Conservation (phyloP, 2,329 filamentous ascomycete genomes). For the Amylocarpus encephaloides region DNA sequence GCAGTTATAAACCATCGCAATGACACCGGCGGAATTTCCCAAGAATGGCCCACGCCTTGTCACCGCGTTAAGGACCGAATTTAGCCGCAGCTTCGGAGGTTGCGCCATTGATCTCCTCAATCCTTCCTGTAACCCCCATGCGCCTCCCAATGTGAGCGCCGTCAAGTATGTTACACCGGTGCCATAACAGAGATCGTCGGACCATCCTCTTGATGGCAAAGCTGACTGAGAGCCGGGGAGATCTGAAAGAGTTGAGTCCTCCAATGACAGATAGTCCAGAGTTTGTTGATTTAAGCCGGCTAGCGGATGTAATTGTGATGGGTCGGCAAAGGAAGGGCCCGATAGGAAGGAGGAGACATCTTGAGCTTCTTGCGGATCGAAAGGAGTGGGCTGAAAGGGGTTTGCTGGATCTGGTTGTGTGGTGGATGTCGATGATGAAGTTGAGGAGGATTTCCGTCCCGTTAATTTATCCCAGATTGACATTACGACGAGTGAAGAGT, state of each 20-base stretch:
- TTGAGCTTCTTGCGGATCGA: slow-evolving; percentile 66
- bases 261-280: slow-evolving; percentile 89
- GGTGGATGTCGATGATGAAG: slow-evolving; percentile 11
- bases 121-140: slow-evolving; percentile 89
- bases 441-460: slow-evolving; percentile 31
- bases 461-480: slow-evolving; percentile 36
- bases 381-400: slow-evolving; percentile 48
- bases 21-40: slow-evolving; percentile 90
- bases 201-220: slow-evolving; percentile 92
- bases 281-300: slow-evolving; percentile 88
- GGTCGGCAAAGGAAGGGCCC: slow-evolving; percentile 72
- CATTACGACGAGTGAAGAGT: slow-evolving; percentile 22
- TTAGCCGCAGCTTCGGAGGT: slow-evolving; percentile 85
- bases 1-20: slow-evolving; percentile 94
- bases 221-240: slow-evolving; percentile 81
- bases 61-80: slow-evolving; percentile 90
- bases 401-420: slow-evolving; percentile 25
- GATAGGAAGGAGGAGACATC: slow-evolving; percentile 85
- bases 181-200: slow-evolving; percentile 96
- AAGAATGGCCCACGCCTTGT: slow-evolving; percentile 90
- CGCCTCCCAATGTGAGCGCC: slow-evolving; percentile 79
- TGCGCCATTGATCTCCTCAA: slow-evolving; percentile 68
- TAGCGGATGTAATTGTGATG: slow-evolving; percentile 83
- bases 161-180: slow-evolving; percentile 89
- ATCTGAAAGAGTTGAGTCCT: slow-evolving; percentile 83